A percentile compares a stretch with the other conserved stretches of the same genome.
phyloP scores from a whole-genome alignment of 2,329 filamentous ascomycete species.

The Trichoderma aggressivum region DNA sequence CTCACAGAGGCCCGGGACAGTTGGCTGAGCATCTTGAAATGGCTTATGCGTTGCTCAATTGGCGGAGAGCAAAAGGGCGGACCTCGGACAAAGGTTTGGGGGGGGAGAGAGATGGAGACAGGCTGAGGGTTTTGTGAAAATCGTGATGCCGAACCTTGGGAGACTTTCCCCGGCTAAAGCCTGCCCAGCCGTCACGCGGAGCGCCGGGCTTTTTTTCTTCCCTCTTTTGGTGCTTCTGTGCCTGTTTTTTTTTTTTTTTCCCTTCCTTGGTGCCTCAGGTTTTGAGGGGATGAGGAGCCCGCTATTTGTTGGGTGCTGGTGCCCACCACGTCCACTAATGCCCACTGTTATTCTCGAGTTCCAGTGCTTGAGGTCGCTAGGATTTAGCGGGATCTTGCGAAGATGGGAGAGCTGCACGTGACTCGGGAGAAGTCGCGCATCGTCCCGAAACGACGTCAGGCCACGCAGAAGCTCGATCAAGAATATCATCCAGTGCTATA shows the following conservation, averaged over 20 bases:
- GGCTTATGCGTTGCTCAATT: constrained; percentile 45
- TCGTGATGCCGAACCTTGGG: constrained; percentile 36
- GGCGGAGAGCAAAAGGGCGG: not conserved
- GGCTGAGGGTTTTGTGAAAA: constrained; percentile 47
- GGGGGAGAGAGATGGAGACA: constrained; percentile 22
- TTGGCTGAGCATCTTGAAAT: constrained; percentile 51
- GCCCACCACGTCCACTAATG: not conserved
- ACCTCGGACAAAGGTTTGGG: not conserved
- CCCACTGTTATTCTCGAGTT: not conserved
- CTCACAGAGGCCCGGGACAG: constrained; percentile 56
- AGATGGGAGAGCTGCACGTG: constrained; percentile 5
- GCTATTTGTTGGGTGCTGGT: not conserved
- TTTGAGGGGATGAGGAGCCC: not conserved
- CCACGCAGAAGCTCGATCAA: not conserved
- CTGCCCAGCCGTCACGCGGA: not conserved
- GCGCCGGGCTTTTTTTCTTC: constrained; percentile 15
- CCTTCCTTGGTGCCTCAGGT: constrained; percentile 29
- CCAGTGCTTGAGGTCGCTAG: not conserved
- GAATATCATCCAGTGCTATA: not conserved
- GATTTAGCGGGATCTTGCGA: not conserved
- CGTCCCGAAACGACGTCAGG: not conserved
- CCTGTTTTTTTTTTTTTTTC: not conserved
- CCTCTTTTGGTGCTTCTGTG: not conserved
- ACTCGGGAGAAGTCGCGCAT: constrained; percentile 14
- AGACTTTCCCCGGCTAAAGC: constrained; percentile 24